These are phyloP conservation scores for Skeletonema tropicum DNA, from an alignment of 108 stramenopile species.

Conservation along the genomic window DNA sequence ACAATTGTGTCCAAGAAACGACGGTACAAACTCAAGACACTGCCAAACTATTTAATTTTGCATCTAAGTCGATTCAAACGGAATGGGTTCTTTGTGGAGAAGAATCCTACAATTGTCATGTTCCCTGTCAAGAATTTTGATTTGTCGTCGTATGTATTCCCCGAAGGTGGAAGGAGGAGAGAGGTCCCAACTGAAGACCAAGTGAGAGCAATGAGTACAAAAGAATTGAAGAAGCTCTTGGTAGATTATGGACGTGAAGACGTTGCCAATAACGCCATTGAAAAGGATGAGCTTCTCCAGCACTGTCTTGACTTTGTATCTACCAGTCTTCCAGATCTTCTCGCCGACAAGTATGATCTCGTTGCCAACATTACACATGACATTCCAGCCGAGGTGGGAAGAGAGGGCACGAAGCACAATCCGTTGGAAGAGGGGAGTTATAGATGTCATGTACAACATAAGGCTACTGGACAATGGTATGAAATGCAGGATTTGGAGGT, in stretches of 20 bases:
- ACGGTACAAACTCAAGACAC: constrained; percentile 79
- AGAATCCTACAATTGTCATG: constrained; percentile 98
- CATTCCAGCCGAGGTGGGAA: constrained; percentile 76
- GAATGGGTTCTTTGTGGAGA: constrained; percentile 92
- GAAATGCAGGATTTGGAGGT: constrained; percentile 97
- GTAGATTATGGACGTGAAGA: constrained; percentile 63
- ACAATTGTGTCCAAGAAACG: constrained; percentile 59
- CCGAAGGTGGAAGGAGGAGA: constrained; percentile 32
- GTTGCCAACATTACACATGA: constrained; percentile 96
- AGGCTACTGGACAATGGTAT: constrained; percentile 93
- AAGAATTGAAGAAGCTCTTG: constrained; percentile 76
- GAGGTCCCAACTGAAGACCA: constrained; percentile 70
- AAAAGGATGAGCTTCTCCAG: constrained; percentile 81
- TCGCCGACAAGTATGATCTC: constrained; percentile 94
- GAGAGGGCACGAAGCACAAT: constrained; percentile 76
- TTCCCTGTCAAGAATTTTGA: constrained; percentile 98
- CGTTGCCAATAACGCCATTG: constrained; percentile 53
- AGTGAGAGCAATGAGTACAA: constrained; percentile 72
- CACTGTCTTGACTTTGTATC: constrained; percentile 69
- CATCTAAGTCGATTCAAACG: constrained; percentile 92
- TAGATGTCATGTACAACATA: constrained; percentile 91
- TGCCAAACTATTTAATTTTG: constrained; percentile 94
- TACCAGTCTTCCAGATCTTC: constrained; percentile 74
- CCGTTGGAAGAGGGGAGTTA: constrained; percentile 89
- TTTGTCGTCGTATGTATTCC: constrained; percentile 77